These are phyloP conservation scores for Pseudozyma thailandica DNA, from an alignment of 1,284 basidiomycete species.

Conservation along the genomic window DNA sequence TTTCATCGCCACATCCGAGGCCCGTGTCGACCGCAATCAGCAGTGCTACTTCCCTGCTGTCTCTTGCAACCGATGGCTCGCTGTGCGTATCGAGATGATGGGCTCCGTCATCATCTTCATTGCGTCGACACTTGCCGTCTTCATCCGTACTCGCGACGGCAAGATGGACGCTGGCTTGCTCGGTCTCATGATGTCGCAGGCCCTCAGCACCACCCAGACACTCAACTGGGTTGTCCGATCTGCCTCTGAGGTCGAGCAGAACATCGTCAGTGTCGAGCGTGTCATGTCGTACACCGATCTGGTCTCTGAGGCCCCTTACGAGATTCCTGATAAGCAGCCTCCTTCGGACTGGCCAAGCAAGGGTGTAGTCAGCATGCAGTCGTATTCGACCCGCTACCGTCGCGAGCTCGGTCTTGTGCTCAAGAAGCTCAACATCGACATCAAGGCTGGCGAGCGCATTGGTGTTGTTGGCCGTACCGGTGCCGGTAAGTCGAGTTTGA, in stretches of 20 bases:
- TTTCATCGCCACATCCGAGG: conserved; percentile 82
- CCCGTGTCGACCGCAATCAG: conserved; percentile 83
- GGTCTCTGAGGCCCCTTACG: conserved; percentile 78
- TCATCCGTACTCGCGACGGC: conserved; percentile 71
- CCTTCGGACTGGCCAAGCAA: conserved; percentile 77
- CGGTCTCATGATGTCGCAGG: conserved; percentile 81
- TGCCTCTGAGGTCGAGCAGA: conserved; percentile 91
- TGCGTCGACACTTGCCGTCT: conserved; percentile 77
- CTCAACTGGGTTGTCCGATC: conserved; percentile 83
- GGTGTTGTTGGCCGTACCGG: conserved; percentile 79
- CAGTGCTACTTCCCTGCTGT: conserved; percentile 77
- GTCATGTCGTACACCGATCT: conserved; percentile 77
- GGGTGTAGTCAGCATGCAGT: conserved; percentile 82
- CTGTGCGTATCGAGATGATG: conserved; percentile 75
- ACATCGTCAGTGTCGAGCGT: conserved; percentile 80
- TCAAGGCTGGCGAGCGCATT: conserved; percentile 80
- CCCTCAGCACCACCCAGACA: conserved; percentile 74
- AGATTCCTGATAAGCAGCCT: conserved; percentile 42
- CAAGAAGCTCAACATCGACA: conserved; percentile 76
- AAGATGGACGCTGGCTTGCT: conserved; percentile 86
- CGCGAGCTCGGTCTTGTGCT: conserved; percentile 82
- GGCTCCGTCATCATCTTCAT: conserved; percentile 83
- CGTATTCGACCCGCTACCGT: conserved; percentile 84
- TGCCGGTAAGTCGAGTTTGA: conserved; percentile 87
- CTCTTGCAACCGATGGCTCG: conserved; percentile 82